These are phyloP conservation scores for Phyllostachys edulis DNA, from an alignment of 176 grass and related monocot species.

Conservation along the genomic window DNA sequence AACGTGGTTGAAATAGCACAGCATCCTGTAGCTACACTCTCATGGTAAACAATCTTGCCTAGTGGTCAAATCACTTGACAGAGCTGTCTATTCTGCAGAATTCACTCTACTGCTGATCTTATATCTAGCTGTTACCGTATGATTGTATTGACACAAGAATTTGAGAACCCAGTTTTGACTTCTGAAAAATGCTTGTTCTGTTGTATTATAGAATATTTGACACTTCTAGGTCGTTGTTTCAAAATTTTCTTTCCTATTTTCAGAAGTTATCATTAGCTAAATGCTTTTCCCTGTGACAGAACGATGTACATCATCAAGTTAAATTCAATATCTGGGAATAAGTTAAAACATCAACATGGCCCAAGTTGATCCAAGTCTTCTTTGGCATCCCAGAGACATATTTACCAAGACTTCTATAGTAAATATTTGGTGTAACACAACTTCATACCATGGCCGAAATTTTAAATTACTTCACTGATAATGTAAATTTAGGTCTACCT, in stretches of 20 bases:
- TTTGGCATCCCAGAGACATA: background rate
- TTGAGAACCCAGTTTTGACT: background rate
- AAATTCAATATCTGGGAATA: background rate
- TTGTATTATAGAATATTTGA: background rate
- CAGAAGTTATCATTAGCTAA: background rate
- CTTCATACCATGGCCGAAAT: background rate
- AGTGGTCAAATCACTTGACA: background rate
- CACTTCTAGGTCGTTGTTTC: background rate
- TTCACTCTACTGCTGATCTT: background rate
- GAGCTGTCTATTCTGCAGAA: background rate
- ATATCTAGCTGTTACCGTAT: background rate
- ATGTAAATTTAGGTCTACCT: conserved; percentile 13
- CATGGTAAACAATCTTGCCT: conserved; percentile 64
- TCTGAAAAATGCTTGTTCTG: background rate
- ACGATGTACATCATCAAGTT: background rate
- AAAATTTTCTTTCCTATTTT: background rate
- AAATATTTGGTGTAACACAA: background rate
- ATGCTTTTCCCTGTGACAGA: background rate
- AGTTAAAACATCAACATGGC: background rate
- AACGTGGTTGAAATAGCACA: conserved; percentile 63
- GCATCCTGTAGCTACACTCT: conserved; percentile 87
- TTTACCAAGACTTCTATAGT: conserved; percentile 5
- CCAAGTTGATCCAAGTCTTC: background rate
- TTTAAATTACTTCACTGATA: background rate
- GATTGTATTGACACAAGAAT: background rate